Percentiles rank a stretch among this genome's conserved stretches.
Evolutionary conservation across 331 rosid genomes (phyloP).

Genomic region (Malus hybrid): DNA sequence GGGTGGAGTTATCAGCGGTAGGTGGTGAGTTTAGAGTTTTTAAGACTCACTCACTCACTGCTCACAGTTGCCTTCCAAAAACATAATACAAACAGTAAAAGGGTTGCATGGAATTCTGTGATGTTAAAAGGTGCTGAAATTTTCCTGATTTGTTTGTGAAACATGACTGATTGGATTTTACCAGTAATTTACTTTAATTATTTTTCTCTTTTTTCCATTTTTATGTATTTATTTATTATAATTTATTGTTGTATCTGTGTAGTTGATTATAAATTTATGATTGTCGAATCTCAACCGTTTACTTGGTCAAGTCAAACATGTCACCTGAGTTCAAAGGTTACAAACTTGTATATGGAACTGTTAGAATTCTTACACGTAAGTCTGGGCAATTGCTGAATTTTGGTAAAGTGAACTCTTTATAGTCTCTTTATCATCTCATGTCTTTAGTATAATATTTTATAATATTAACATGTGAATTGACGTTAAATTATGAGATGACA

Average conservation of each 20-base stretch:
- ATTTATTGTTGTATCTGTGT: constrained; percentile 7
- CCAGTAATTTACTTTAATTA: constrained; percentile 19
- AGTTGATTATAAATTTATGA: neutral
- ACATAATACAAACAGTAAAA: constrained; percentile 38
- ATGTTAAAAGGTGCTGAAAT: constrained; percentile 16
- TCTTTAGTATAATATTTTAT: no score
- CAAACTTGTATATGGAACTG: neutral
- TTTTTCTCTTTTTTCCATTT: neutral
- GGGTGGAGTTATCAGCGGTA: constrained; percentile 66
- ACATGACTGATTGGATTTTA: constrained; percentile 24
- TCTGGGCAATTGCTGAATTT: neutral
- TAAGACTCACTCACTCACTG: neutral
- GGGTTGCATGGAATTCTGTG: constrained; percentile 26
- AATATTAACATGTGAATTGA: accelerated
- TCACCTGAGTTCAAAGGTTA: neutral
- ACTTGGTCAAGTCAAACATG: constrained; percentile 9
- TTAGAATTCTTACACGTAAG: neutral
- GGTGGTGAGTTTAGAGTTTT: constrained; percentile 40
- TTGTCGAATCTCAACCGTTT: neutral
- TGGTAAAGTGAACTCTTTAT: neutral
- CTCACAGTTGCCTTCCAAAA: constrained; percentile 31
- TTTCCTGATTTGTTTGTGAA: constrained; percentile 33
- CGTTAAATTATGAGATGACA: accelerated
- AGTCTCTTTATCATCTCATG: accelerated
- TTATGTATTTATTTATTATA: neutral